Percentiles rank a stretch among this genome's conserved stretches.
These are phyloP conservation scores for Diplodia mutila DNA, from an alignment of 2,329 filamentous ascomycete genomes.

Conservation along the genomic window DNA sequence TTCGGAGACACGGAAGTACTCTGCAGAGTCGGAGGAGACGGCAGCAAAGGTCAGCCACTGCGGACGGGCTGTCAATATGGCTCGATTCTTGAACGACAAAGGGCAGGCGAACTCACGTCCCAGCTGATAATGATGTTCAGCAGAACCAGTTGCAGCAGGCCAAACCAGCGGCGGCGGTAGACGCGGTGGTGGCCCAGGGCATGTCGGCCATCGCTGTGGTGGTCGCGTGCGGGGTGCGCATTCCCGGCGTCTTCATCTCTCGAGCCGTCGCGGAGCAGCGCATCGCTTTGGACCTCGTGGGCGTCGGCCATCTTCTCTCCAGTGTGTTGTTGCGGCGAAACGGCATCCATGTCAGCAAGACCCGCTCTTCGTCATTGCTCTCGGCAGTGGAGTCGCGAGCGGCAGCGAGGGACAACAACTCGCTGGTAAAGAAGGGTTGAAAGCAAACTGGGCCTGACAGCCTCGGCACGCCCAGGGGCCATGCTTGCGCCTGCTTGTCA, in stretches of 20 bases:
- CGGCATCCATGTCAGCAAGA: constrained; percentile 7
- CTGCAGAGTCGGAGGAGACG: constrained; percentile 72
- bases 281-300: not conserved
- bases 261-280: not conserved
- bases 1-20: constrained; percentile 76
- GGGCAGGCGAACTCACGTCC: constrained; percentile 70
- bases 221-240: not conserved
- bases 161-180: constrained; percentile 90
- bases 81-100: not conserved
- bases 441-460: not conserved
- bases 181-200: constrained; percentile 47
- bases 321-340: not conserved
- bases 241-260: not conserved
- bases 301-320: constrained; percentile 7
- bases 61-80: constrained; percentile 17
- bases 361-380: constrained; percentile 7
- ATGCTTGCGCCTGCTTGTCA: not conserved
- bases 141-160: constrained; percentile 78
- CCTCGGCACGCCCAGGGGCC: not conserved
- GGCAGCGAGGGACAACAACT: not conserved
- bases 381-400: not conserved
- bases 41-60: constrained; percentile 93
- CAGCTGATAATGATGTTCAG: constrained; percentile 93
- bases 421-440: not conserved
- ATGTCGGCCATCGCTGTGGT: not conserved